Percentiles rank a stretch among this genome's conserved stretches.
Conservation (phyloP, 345 rosid genomes). For the Gossypium stocksii region DNA sequence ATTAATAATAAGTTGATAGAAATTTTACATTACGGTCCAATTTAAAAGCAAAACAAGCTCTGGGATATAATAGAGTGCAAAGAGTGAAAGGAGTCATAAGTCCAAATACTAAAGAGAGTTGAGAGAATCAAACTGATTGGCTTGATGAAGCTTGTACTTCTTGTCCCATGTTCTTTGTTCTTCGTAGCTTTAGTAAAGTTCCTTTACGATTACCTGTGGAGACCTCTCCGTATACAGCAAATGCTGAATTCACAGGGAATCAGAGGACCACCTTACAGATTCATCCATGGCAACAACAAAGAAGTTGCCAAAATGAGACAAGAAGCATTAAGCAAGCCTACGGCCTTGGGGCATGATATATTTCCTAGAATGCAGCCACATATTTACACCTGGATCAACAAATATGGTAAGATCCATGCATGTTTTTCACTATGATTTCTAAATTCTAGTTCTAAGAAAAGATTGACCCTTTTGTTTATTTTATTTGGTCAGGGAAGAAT, state of each 20-base stretch:
- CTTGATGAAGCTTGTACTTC: conserved; percentile 3
- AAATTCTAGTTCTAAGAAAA: neutral
- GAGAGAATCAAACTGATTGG: neutral
- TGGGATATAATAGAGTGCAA: too few species aligned
- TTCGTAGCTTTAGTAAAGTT: neutral
- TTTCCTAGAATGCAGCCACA: conserved; percentile 25
- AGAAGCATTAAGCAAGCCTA: conserved; percentile 11
- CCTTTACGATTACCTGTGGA: conserved; percentile 24
- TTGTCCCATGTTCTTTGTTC: neutral
- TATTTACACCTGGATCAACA: conserved; percentile 21
- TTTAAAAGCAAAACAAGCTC: too few species aligned
- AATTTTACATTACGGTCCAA: too few species aligned
- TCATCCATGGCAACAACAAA: conserved; percentile 35
- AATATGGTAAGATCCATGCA: conserved; percentile 14
- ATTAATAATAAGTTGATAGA: too few species aligned
- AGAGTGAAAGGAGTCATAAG: too few species aligned
- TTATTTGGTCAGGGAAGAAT: conserved; percentile 23
- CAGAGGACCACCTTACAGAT: conserved; percentile 33
- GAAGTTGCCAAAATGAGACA: conserved; percentile 14
- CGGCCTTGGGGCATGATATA: conserved; percentile 20
- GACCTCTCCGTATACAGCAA: conserved; percentile 17
- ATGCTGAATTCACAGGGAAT: conserved; percentile 21
- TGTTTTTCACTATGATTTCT: neutral
- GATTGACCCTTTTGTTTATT: neutral
- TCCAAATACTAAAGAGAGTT: neutral